These are phyloP conservation scores for Sordariomycetes sp. DNA, from an alignment of 2,329 filamentous ascomycete genomes.

Conservation along the genomic window DNA sequence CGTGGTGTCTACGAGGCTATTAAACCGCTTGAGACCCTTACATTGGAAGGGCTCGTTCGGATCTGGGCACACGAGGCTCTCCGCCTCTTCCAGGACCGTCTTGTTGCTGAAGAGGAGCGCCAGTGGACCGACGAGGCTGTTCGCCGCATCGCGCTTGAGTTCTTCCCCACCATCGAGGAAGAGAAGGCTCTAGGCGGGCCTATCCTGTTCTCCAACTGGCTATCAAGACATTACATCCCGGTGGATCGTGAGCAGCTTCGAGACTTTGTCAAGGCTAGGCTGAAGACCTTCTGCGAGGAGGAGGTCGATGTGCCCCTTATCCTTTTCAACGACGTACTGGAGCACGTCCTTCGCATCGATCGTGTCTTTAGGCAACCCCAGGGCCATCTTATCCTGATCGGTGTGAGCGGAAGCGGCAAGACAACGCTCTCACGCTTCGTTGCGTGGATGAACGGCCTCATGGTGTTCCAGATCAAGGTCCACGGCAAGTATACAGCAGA, in stretches of 20 bases:
- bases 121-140: conserved; percentile 91
- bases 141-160: conserved; percentile 73
- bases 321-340: conserved; percentile 97
- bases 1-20: conserved; percentile 97
- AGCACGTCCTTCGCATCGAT: conserved; percentile 96
- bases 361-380: conserved; percentile 97
- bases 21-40: conserved; percentile 75
- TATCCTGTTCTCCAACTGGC: conserved; percentile 98
- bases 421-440: conserved; percentile 96
- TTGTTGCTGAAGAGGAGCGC: conserved; percentile 88
- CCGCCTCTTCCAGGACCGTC: conserved; percentile 91
- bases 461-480: conserved; percentile 99
- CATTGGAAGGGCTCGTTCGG: conserved; percentile 82
- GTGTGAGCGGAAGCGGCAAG: conserved; percentile 97
- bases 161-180: conserved; percentile 94
- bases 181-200: conserved; percentile 80
- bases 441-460: conserved; percentile 99
- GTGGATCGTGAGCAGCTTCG: conserved; percentile 91
- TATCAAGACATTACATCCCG: conserved; percentile 96
- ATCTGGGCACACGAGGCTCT: conserved; percentile 98
- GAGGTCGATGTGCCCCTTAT: conserved; percentile 98
- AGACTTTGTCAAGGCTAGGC: conserved; percentile 92
- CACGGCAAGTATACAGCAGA: conserved; percentile 97
- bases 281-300: conserved; percentile 98
- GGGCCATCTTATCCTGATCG: conserved; percentile 95